Evolutionary conservation across 2,329 filamentous ascomycete genomes (phyloP), one percentile per base, ranked within the genome.

Genomic region (Leptographium flavum): DNA sequence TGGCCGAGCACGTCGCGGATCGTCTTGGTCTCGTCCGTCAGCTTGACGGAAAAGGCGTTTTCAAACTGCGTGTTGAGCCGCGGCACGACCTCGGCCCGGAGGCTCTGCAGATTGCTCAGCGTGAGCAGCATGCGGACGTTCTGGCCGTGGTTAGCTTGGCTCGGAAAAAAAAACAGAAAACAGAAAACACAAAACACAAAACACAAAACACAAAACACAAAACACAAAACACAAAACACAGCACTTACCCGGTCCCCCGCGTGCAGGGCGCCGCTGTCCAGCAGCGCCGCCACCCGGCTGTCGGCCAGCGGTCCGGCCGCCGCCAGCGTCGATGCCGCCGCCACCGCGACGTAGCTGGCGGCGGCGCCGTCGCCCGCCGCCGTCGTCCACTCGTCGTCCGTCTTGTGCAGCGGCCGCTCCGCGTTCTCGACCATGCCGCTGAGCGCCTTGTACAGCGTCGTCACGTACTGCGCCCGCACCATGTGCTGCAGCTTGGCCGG

Each of bases 361-460:
- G 27, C 45, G 23, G 45, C 45, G 33, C 41, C 44, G 30, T 47
- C 49, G 22, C 32, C 41, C 17, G 58, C 54, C 15, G 71, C 68
- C 3, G 68, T 66, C 0, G 67, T 71, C 74, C 74, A 79, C 46
- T 77, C 73, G 48, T 78, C 73, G 39, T 81, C 78, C 1, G 75
- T 66, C 53, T 76, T 78, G 53, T 79, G 76, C 14, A 79, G 61
- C 3, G 80, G 74, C 47, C 79, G 78, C 63, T 96, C 87, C 3
- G 92, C 90, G 61, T 94, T 96, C 63, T 96, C 92, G 1, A 98
- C 87, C 79, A 98, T 90, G 21, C 90, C 92, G 55, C 86, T 93
- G 32, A 98, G 66, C 7, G 87, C 87, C 60, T 94, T 94, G 63
- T 96, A 96, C 37, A 98, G 67, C 47, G 88, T 94, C 7, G 83